Conservation (phyloP, 225 moss, liverwort and hornwort genomes). For the Anthoceros angustus region DNA sequence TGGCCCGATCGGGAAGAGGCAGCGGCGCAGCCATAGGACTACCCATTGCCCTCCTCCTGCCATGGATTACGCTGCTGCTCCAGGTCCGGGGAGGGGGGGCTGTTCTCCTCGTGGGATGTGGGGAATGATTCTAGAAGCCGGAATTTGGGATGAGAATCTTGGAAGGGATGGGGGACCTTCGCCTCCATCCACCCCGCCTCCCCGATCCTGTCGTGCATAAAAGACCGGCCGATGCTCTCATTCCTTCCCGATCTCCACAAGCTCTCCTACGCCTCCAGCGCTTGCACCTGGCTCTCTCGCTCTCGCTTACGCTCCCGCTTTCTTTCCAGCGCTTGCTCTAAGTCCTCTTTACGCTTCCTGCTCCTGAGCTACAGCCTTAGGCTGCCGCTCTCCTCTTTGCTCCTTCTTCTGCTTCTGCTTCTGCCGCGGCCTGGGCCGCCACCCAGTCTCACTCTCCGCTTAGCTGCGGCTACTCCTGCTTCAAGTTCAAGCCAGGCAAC, state of each 20-base stretch:
- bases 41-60: no score
- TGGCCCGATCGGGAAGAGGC: no score
- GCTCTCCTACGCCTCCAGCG: not conserved
- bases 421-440: not conserved
- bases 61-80: no score
- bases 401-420: no score
- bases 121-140: slow-evolving; percentile 3
- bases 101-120: not conserved
- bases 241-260: not conserved
- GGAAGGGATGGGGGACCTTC: not conserved
- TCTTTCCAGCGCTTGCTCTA: not conserved
- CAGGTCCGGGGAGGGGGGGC: not conserved
- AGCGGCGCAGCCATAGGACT: no score
- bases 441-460: not conserved
- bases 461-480: not conserved
- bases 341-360: no score
- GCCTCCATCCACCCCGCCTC: not conserved
- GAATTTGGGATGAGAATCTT: slow-evolving; percentile 5
- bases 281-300: not conserved
- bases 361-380: no score
- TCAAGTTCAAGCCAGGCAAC: not conserved
- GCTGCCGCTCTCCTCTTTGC: no score
- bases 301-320: not conserved
- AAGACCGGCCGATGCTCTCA: not conserved
- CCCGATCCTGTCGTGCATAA: slow-evolving; percentile 4